Conservation (phyloP, 225 moss, liverwort and hornwort species). For the Polytrichum formosum region DNA sequence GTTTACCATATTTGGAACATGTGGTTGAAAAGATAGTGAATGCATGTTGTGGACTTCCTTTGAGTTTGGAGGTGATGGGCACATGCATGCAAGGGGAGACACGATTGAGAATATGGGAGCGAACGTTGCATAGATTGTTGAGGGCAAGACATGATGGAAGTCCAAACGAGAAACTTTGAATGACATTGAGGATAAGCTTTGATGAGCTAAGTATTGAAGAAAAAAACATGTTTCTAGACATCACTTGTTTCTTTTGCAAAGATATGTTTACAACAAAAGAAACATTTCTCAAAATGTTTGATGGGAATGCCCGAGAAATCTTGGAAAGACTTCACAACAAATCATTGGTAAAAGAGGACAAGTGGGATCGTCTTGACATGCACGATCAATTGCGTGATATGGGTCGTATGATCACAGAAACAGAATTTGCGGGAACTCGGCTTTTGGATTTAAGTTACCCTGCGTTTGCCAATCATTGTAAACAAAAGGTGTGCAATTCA, state of each 20-base stretch:
- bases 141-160: constrained; percentile 3
- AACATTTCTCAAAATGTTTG: not conserved
- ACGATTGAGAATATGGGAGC: constrained; percentile 5
- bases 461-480: not conserved
- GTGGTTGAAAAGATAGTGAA: constrained; percentile 5
- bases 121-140: constrained; percentile 2
- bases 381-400: constrained; percentile 8
- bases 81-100: not conserved
- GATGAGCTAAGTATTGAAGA: not conserved
- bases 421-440: not conserved
- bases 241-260: constrained; percentile 4
- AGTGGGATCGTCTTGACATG: not conserved
- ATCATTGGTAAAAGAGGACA: not conserved
- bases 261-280: not conserved
- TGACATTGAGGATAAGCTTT: constrained; percentile 7
- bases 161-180: constrained; percentile 4
- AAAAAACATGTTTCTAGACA: constrained; percentile 3
- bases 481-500: not conserved
- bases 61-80: constrained; percentile 13
- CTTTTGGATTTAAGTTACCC: not conserved
- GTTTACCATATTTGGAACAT: not conserved
- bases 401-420: not conserved
- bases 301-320: not conserved
- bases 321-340: not conserved
- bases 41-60: constrained; percentile 4